Base-by-base conservation (phyloP, 768 basidiomycete species). In the Naganishia randhawae region DNA sequence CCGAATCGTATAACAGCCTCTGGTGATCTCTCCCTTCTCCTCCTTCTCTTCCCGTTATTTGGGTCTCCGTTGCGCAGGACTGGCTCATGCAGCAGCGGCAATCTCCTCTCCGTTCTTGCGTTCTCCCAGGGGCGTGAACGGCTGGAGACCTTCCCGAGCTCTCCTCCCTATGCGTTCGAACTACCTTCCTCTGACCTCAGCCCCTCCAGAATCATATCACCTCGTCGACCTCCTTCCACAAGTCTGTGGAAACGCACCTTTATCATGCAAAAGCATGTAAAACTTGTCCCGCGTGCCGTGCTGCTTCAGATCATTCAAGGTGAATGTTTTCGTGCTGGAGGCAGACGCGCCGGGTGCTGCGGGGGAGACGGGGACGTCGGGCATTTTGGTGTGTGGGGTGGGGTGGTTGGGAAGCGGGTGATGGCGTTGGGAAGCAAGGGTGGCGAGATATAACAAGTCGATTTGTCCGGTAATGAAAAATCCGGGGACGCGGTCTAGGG, bases 191-290 rank as follows among this genome's bases (percentile, higher is more conserved):
- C n/a, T n/a, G n/a, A n/a, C n/a, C n/a, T n/a, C 51, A 52, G 11
- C 29, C 51, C 19, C 29, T 31, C 14, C 8, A 31, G 10, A 32
- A 31, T 55, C 10, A 35, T 39, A 14, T 39, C 31, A 41, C 61
- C 10, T 31, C 61, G 17, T 48, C 29, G 31, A 10, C 27, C 29
- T 32, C 41, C 45, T 17, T 31, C 22, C 16, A 14, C n/a, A 10
- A 17, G 41, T 57, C 39, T 7, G 39, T 39, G 50, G 22, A 50
- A 41, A 71, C 81, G 53, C 22, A 91, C 92, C 91, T 78, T 95
- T 94, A 77, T 85, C 87, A 81, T 90, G 86, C 71, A 98, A 81
- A 73, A 94, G 86, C 78, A 95, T 80, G 81, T 87, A 95, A 73
- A 96, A 82, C 71, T 82, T 86, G 68, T 91, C 86, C 82, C 89